Conservation (phyloP, 2,329 filamentous ascomycete species). For the Aspergillus proliferans region DNA sequence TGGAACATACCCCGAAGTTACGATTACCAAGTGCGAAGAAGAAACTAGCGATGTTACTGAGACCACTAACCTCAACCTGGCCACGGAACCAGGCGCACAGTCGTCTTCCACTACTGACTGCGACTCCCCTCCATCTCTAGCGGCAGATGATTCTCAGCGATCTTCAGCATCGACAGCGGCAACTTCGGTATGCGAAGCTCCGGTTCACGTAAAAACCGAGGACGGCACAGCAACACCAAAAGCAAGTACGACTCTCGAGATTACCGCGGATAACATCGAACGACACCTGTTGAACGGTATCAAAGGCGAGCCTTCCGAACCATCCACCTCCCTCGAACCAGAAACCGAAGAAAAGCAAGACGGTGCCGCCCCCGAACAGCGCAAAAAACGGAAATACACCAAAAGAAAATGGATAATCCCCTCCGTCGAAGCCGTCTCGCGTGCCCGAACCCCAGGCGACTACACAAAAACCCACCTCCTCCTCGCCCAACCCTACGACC, state of each 20-base stretch:
- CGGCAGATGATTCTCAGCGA: slow-evolving; percentile 25
- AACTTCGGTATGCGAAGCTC: slow-evolving; percentile 30
- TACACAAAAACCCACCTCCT: slow-evolving; percentile 76
- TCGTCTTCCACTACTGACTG: slow-evolving; percentile 13
- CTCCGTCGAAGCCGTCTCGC: slow-evolving; percentile 34
- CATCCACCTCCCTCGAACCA: slow-evolving; percentile 21
- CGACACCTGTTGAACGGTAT: slow-evolving; percentile 12
- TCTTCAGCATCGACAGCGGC: slow-evolving; percentile 30
- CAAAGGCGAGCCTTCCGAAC: slow-evolving; percentile 18
- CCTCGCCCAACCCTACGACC: slow-evolving; percentile 67
- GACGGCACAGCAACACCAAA: slow-evolving; percentile 4
- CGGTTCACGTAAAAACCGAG: slow-evolving; percentile 15
- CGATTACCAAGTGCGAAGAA: slow-evolving; percentile 3
- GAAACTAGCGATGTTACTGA: slow-evolving; percentile 6
- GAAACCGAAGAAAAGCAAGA: slow-evolving; percentile 25
- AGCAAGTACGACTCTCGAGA: slow-evolving; percentile 8
- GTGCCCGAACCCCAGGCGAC: slow-evolving; percentile 60
- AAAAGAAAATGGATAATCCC: slow-evolving; percentile 24
- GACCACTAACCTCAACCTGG: slow-evolving; percentile 1
- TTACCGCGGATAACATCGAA: slow-evolving; percentile 4
- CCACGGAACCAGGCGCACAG: slow-evolving; percentile 5
- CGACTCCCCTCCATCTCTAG: slow-evolving; percentile 22
- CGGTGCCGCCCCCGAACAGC: slow-evolving; percentile 12
- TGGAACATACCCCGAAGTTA: slow-evolving; percentile 5
- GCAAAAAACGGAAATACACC: slow-evolving; percentile 15